Conservation (phyloP, 2,329 filamentous ascomycete species). For the Aspergillus ochraceoroseus region DNA sequence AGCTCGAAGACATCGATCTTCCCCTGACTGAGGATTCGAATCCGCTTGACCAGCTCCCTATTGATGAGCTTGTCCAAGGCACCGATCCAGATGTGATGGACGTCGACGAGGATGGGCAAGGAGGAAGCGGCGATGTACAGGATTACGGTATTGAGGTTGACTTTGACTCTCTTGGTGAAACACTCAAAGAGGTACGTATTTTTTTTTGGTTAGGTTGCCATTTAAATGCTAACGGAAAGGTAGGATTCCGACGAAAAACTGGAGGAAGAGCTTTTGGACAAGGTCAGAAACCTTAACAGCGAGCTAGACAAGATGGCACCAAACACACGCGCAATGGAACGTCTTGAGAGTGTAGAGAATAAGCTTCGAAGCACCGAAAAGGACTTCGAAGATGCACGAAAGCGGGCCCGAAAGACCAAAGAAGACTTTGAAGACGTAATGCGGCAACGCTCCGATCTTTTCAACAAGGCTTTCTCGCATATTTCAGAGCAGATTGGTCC, state of each 20-base stretch:
- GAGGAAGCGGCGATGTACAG: conserved; percentile 56
- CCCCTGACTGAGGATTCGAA: conserved; percentile 69
- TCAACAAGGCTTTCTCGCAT: conserved; percentile 91
- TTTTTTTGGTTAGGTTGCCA: no score
- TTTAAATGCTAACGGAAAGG: conserved; percentile 12
- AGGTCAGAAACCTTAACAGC: conserved; percentile 65
- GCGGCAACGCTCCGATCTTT: conserved; percentile 77
- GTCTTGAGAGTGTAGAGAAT: conserved; percentile 76
- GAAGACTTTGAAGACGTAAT: conserved; percentile 81
- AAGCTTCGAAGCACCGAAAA: conserved; percentile 78
- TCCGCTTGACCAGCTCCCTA: conserved; percentile 73
- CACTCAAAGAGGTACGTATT: conserved; percentile 66
- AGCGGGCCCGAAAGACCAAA: conserved; percentile 66
- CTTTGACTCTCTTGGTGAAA: conserved; percentile 75
- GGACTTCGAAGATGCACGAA: conserved; percentile 81
- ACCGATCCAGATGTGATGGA: conserved; percentile 87
- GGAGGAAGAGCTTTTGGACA: conserved; percentile 72
- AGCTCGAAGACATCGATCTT: conserved; percentile 85
- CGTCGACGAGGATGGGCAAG: conserved; percentile 64
- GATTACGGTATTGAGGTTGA: conserved; percentile 90
- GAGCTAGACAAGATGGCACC: conserved; percentile 93
- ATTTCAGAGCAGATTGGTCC: conserved; percentile 91
- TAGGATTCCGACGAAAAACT: conserved; percentile 64
- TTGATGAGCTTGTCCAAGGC: conserved; percentile 71
- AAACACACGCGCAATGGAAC: conserved; percentile 92